A percentile compares a stretch with the other conserved stretches of the same genome.
These are phyloP conservation scores for Colletotrichum spinosum DNA, from an alignment of 2,329 filamentous ascomycete genomes.

Conservation along the genomic window DNA sequence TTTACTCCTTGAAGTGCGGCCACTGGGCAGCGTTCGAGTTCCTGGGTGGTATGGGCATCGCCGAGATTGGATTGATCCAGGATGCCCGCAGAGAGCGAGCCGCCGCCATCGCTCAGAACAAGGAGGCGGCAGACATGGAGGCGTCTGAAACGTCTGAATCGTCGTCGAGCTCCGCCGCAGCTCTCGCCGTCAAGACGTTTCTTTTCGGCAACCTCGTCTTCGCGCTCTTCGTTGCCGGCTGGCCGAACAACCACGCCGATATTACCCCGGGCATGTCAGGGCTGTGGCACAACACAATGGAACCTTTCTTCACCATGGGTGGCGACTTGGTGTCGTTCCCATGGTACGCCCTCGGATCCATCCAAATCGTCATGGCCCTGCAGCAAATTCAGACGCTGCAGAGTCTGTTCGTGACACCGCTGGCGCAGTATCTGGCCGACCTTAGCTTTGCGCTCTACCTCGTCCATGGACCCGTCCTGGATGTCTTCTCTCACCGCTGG, in stretches of 20 bases:
- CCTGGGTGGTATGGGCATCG: slow-evolving; percentile 57
- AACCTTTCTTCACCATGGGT: slow-evolving; percentile 47
- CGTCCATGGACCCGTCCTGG: slow-evolving; percentile 65
- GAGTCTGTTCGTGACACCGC: slow-evolving; percentile 55
- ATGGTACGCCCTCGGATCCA: slow-evolving; percentile 51
- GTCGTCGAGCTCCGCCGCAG: slow-evolving; percentile 22
- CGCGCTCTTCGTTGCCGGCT: slow-evolving; percentile 52
- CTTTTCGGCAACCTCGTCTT: slow-evolving; percentile 43
- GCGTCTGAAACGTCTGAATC: slow-evolving; percentile 19
- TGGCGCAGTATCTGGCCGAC: slow-evolving; percentile 66
- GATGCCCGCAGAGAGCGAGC: slow-evolving; percentile 23
- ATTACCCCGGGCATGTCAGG: slow-evolving; percentile 48
- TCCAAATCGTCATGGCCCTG: slow-evolving; percentile 45
- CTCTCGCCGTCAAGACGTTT: slow-evolving; percentile 40
- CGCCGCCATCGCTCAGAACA: slow-evolving; percentile 32
- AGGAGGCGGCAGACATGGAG: slow-evolving; percentile 31
- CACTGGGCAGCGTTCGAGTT: slow-evolving; percentile 60
- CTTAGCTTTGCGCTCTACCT: slow-evolving; percentile 70
- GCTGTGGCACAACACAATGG: slow-evolving; percentile 47
- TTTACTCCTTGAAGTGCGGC: slow-evolving; percentile 52
- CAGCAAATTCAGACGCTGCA: slow-evolving; percentile 46
- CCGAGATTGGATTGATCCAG: slow-evolving; percentile 56
- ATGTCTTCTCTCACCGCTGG: slow-evolving; percentile 46
- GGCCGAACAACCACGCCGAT: slow-evolving; percentile 51
- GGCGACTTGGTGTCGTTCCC: slow-evolving; percentile 48